Conservation (phyloP, 2,329 filamentous ascomycete species). For the Xylariaceae sp. region DNA sequence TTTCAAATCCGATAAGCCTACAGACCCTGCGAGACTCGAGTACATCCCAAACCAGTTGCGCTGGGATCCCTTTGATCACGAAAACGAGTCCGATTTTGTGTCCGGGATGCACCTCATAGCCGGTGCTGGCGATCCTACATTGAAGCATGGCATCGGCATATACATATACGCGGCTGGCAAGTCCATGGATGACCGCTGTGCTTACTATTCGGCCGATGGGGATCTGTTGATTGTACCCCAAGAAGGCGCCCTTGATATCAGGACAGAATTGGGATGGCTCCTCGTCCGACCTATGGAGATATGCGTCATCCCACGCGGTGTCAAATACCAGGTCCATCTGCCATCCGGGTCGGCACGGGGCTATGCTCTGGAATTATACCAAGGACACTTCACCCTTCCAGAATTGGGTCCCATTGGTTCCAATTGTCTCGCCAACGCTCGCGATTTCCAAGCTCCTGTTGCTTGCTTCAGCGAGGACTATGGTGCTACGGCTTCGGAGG, state of each 20-base stretch:
- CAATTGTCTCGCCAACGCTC: slow-evolving; percentile 66
- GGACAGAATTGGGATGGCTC: slow-evolving; percentile 71
- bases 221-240: slow-evolving; percentile 73
- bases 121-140: slow-evolving; percentile 74
- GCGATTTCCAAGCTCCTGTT: slow-evolving; percentile 70
- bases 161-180: slow-evolving; percentile 75
- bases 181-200: slow-evolving; percentile 70
- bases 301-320: slow-evolving; percentile 68
- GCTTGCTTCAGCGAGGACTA: slow-evolving; percentile 65
- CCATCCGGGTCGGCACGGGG: slow-evolving; percentile 55
- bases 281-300: slow-evolving; percentile 72
- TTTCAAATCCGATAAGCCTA: slow-evolving; percentile 56
- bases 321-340: slow-evolving; percentile 69
- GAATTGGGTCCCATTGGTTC: slow-evolving; percentile 69
- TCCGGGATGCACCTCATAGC: slow-evolving; percentile 67
- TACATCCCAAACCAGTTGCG: slow-evolving; percentile 84
- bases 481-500: slow-evolving; percentile 42
- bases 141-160: slow-evolving; percentile 75
- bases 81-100: slow-evolving; percentile 59
- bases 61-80: slow-evolving; percentile 81
- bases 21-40: slow-evolving; percentile 63
- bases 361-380: slow-evolving; percentile 70
- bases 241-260: slow-evolving; percentile 69
- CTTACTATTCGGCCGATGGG: slow-evolving; percentile 79
- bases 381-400: slow-evolving; percentile 67